A percentile compares a stretch with the other conserved stretches of the same genome.
Conservation (phyloP, 139 green algal genomes). For the Micromonas commoda region DNA sequence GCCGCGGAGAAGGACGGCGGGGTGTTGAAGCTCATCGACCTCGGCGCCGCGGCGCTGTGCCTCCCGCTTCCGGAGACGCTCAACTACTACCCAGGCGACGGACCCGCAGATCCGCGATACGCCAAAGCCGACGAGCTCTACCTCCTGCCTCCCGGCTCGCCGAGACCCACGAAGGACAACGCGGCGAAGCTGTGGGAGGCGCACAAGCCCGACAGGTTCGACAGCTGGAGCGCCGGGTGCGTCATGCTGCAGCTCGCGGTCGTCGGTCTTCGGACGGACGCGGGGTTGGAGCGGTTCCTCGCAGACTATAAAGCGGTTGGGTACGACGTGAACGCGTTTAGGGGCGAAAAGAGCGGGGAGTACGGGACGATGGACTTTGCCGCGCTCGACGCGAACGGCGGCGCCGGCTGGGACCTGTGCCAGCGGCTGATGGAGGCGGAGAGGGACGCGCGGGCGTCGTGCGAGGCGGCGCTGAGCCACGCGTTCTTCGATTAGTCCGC, state of each 20-base stretch:
- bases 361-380: constrained; percentile 26
- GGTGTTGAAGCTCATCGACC: constrained; percentile 7
- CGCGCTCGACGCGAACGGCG: constrained; percentile 43
- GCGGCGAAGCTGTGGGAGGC: neutral
- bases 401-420: constrained; percentile 43
- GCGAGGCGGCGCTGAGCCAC: neutral
- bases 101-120: constrained; percentile 16
- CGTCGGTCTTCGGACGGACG: neutral
- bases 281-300: neutral
- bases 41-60: neutral
- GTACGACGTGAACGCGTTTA: neutral
- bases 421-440: neutral
- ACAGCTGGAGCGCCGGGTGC: neutral
- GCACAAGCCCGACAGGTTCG: neutral
- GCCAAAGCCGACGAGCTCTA: neutral
- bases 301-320: neutral
- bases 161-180: neutral
- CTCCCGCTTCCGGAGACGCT: neutral
- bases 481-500: neutral
- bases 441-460: neutral
- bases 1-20: neutral
- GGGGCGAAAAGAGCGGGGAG: neutral
- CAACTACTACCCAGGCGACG: neutral
- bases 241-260: neutral
- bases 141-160: neutral